Conservation (phyloP, 179 eudicot genomes). For the Pouteria campechiana region DNA sequence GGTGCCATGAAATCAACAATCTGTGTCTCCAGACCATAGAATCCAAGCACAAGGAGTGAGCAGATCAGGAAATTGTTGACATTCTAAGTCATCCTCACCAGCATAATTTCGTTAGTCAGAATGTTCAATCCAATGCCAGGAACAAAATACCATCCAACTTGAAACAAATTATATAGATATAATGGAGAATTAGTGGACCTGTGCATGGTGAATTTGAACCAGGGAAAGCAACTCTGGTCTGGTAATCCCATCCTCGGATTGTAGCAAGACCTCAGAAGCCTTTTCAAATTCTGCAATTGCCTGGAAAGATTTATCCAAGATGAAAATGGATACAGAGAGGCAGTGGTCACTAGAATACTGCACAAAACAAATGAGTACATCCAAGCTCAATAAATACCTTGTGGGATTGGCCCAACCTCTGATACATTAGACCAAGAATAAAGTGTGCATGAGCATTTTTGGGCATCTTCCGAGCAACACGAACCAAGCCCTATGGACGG, state of each 20-base stretch:
- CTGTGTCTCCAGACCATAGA: too few species aligned
- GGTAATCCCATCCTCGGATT: conserved; percentile 79
- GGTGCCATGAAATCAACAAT: too few species aligned
- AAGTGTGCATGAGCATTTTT: conserved; percentile 97
- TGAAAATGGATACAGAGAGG: conserved; percentile 6
- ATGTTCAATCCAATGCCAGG: too few species aligned
- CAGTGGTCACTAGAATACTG: neutral
- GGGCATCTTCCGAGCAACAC: conserved; percentile 91
- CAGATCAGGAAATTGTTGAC: too few species aligned
- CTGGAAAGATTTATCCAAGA: conserved; percentile 18
- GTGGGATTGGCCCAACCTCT: conserved; percentile 84
- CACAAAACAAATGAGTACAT: neutral
- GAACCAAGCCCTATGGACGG: conserved; percentile 60
- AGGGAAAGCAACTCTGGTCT: conserved; percentile 81
- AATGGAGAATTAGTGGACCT: conserved; percentile 43
- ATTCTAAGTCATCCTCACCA: too few species aligned
- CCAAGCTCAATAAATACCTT: conserved; percentile 42
- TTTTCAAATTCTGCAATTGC: conserved; percentile 76
- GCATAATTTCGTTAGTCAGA: too few species aligned
- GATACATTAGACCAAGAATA: conserved; percentile 90
- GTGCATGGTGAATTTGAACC: conserved; percentile 97
- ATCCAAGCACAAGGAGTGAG: too few species aligned
- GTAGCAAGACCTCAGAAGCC: conserved; percentile 80
- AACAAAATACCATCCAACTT: too few species aligned
- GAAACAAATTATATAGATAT: too few species aligned